Evolutionary conservation across 305 asterid genomes (phyloP), one percentile per base, ranked within the genome.

Genomic region (Fraxinus nigra): DNA sequence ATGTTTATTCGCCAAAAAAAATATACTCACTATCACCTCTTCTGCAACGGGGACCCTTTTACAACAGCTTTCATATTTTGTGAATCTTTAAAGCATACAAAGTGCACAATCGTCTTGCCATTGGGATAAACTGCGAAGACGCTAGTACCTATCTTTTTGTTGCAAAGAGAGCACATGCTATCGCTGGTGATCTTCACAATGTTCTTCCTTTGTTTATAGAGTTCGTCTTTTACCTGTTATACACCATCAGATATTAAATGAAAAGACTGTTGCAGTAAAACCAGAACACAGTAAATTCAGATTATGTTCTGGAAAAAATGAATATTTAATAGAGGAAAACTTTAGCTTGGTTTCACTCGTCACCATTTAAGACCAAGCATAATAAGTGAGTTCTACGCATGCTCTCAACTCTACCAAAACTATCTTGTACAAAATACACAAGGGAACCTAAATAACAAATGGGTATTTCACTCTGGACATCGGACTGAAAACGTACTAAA

Each of bases 111-210:
- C 24, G 97, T 97, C 87, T 87, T 91, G 37, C 98, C 95, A 61
- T 95, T 97, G 16, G 99, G 98, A 86, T 95, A 95, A 70, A 97
- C 97, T 48, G 98, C 98, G 85, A 97, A 97, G 70, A 93, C 99
- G 26, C 99, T 97, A 2, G 95, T 88, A 32, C 98, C 99, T 46
- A 97, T 95, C 89, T 92, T 97, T 85, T 95, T 97, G 89, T 89
- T 88, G 93, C 99, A 97, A 80, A 95, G 97, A 18, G 97, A 92
- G 80, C 99, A 97, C 93, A 90, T 92, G 79, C 89, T 97, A 54
- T 95, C 97, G 35, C 94, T 90, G 0, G 91, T 93, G 38, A 95
- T 92, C 93, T 90, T 95, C 86, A 93, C 90, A 16, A 85, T 83
- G 24, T 87, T 86, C 89, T 92, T 92, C 86, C 98, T 88, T 75